phyloP scores from a whole-genome alignment of 140 eudicot species.

The Anethum foeniculum region DNA sequence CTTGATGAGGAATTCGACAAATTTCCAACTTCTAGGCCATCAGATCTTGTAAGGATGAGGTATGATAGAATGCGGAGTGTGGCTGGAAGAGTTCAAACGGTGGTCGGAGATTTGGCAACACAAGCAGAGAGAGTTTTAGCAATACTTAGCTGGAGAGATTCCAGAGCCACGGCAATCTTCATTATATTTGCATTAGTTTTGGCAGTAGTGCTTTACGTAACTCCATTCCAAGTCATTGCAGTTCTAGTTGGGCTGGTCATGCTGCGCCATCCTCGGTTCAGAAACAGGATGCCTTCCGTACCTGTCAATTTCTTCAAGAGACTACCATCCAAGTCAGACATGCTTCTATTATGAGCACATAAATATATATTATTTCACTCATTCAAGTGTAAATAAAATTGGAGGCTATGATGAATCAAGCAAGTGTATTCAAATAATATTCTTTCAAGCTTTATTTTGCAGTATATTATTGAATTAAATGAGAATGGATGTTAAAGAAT shows the following conservation, averaged over 20 bases:
- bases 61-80: slow-evolving; percentile 81
- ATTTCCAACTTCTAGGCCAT: slow-evolving; percentile 66
- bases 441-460: slow-evolving; percentile 2
- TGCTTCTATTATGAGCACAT: slow-evolving; percentile 44
- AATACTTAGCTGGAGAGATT: slow-evolving; percentile 88
- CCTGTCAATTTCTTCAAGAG: slow-evolving; percentile 94
- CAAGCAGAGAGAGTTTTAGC: slow-evolving; percentile 86
- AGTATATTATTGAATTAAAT: slow-evolving; percentile 1
- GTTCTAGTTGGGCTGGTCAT: slow-evolving; percentile 52
- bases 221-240: slow-evolving; percentile 89
- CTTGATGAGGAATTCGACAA: slow-evolving; percentile 90
- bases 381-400: slow-evolving; percentile 6
- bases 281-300: slow-evolving; percentile 77
- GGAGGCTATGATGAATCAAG: background rate
- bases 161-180: slow-evolving; percentile 43
- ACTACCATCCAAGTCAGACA: slow-evolving; percentile 74
- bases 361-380: background rate
- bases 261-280: slow-evolving; percentile 87
- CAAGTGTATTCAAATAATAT: background rate
- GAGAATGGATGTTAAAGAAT: background rate
- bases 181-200: slow-evolving; percentile 65
- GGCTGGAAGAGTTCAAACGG: slow-evolving; percentile 79
- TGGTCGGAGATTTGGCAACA: slow-evolving; percentile 84
- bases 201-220: slow-evolving; percentile 80
- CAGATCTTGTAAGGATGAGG: slow-evolving; percentile 69